phyloP scores from a whole-genome alignment of 2,329 filamentous ascomycete genomes.

The Aspergillus sp. region DNA sequence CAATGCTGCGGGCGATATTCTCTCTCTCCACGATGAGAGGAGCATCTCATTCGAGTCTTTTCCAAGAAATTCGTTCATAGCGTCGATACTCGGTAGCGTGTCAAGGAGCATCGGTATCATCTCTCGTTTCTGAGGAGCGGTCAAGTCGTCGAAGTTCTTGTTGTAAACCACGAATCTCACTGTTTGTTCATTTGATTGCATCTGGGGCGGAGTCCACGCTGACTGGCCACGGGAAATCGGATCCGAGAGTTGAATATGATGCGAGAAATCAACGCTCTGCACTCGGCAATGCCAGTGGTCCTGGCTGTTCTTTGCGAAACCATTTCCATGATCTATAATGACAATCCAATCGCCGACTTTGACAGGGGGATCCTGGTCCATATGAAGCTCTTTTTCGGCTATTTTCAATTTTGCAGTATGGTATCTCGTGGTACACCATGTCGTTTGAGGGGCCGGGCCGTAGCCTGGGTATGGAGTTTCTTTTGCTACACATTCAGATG shows the following conservation, averaged over 20 bases:
- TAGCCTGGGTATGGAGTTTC: not conserved
- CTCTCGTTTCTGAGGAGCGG: conserved; percentile 17
- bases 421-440: not conserved
- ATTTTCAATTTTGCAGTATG: conserved; percentile 4
- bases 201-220: not conserved
- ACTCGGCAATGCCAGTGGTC: conserved; percentile 47
- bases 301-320: not conserved
- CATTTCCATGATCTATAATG: conserved; percentile 18
- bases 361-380: conserved; percentile 31
- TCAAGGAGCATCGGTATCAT: conserved; percentile 32
- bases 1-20: conserved; percentile 61
- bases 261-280: conserved; percentile 39
- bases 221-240: conserved; percentile 13
- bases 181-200: not conserved
- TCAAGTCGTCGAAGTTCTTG: conserved; percentile 37
- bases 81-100: conserved; percentile 32
- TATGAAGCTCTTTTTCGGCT: conserved; percentile 38
- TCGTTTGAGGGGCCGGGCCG: not conserved
- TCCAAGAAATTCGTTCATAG: conserved; percentile 43
- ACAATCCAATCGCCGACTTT: conserved; percentile 51
- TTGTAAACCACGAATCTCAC: conserved; percentile 28
- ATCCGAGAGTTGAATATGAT: conserved; percentile 35
- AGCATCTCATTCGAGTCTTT: conserved; percentile 16
- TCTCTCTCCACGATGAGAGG: conserved; percentile 52
- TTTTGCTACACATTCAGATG: not conserved